Conservation (phyloP, 2,329 filamentous ascomycete genomes). For the Trichoderma sp. region DNA sequence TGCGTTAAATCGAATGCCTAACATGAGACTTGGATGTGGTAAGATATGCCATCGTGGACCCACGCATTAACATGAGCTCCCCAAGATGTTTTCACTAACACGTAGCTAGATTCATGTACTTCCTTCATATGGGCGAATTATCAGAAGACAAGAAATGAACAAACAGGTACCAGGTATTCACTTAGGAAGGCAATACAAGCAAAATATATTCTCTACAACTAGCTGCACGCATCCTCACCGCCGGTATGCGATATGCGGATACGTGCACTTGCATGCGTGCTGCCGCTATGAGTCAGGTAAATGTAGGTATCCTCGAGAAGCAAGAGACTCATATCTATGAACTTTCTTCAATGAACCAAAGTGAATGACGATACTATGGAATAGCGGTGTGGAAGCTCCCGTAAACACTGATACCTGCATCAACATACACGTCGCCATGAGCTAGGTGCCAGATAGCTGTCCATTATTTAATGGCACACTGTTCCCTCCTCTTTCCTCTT, state of each 20-base stretch:
- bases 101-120: no score
- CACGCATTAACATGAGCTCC: not conserved
- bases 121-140: not conserved
- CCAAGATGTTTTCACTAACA: not conserved
- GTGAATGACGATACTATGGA: not conserved
- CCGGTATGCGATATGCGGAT: no score
- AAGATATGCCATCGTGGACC: not conserved
- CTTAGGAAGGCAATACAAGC: not conserved
- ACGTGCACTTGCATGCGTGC: not conserved
- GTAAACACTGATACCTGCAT: not conserved
- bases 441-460: not conserved
- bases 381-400: not conserved
- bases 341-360: no score
- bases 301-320: not conserved
- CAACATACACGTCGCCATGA: not conserved
- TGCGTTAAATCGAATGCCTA: rapidly evolving
- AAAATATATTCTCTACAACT: not conserved
- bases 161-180: not conserved
- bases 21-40: not conserved
- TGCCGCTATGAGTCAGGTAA: not conserved
- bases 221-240: not conserved
- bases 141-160: not conserved
- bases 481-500: not conserved
- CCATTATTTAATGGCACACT: not conserved
- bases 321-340: not conserved